Evolutionary conservation across 2,329 filamentous ascomycete genomes (phyloP), one percentile per base, ranked within the genome.

Genomic region (Aspergillus vadensis): DNA sequence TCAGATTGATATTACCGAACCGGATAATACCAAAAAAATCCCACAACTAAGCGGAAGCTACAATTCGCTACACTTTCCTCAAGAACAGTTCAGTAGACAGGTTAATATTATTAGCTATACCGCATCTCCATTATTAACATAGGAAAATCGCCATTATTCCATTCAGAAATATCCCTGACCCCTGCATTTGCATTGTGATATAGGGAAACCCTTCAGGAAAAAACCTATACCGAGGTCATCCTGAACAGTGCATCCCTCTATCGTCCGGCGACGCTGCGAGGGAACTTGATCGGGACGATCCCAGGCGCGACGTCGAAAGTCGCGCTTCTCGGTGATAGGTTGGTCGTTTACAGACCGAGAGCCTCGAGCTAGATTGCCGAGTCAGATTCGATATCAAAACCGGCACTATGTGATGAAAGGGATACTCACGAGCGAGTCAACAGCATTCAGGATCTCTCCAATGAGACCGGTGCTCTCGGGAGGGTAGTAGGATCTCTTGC

Each of bases 171-270:
- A 41, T 44, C 41, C 21, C 12, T 17, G 25, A 39, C 51, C 51
- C 39, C 51, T 53, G 51, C 51, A 53, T 53, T 53, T 21, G 51
- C 51, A 52, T 19, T 21, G 25, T 36, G 12, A 21, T 23, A 53
- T 39, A 53, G 51, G 50, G 39, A 53, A 53, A 41, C 51, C 50
- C 7, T 36, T 32, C 36, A 36, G 32, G 17, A 5, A 27, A 41
- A 53, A 53, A 53, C 51, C 51, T 41, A 53, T 41, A 23, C 36
- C 25, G 39, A 53, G 51, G 51, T 14, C 51, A 27, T 38, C 14
- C 19, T 36, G n/a, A 32, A 7, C 17, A 27, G 17, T 17, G 17
- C 19, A 14, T 44, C 8, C 41, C 41, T 44, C 41, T 19, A 44
- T 44, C 41, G 41, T 44, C 17, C 19, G n/a, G 41, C n/a, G 41